Conservation (phyloP, 139 green algal genomes). For the Deuterostichococcus epilithicus region DNA sequence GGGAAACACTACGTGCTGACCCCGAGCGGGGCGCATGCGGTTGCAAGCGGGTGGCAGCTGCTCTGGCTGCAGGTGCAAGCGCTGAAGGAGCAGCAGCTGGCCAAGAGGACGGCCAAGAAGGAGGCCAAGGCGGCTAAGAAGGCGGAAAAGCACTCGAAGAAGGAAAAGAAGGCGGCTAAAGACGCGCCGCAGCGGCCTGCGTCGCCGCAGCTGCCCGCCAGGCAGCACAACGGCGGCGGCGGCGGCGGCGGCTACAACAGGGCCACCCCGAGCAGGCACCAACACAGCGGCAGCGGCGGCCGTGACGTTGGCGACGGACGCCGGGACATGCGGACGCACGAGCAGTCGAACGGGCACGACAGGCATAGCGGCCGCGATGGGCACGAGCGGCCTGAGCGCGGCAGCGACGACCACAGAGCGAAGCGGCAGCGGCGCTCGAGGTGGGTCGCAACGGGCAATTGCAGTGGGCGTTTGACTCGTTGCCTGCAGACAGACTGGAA, state of each 20-base stretch:
- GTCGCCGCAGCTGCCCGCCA: not conserved
- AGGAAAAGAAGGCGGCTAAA: constrained; percentile 48
- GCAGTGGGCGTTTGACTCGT: no score
- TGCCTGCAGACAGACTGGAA: no score
- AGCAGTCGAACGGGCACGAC: not conserved
- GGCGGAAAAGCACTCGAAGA: constrained; percentile 34
- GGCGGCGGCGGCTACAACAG: not conserved
- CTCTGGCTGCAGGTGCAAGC: not conserved
- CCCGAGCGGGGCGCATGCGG: not conserved
- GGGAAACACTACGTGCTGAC: no score
- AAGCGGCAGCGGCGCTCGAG: not conserved
- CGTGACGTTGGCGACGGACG: not conserved
- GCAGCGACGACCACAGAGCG: not conserved
- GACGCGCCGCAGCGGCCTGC: constrained; percentile 14
- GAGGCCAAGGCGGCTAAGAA: constrained; percentile 18
- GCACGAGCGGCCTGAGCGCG: not conserved
- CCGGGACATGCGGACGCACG: not conserved
- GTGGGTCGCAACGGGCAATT: not conserved
- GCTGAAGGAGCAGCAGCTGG: not conserved
- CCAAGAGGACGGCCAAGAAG: constrained; percentile 21
- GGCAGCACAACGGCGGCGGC: no score
- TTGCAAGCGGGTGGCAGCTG: not conserved
- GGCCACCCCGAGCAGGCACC: not conserved
- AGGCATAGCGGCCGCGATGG: not conserved
- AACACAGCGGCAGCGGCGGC: not conserved